These are phyloP conservation scores for Boeremia lycopersici DNA, from an alignment of 2,329 filamentous ascomycete genomes.

Conservation along the genomic window DNA sequence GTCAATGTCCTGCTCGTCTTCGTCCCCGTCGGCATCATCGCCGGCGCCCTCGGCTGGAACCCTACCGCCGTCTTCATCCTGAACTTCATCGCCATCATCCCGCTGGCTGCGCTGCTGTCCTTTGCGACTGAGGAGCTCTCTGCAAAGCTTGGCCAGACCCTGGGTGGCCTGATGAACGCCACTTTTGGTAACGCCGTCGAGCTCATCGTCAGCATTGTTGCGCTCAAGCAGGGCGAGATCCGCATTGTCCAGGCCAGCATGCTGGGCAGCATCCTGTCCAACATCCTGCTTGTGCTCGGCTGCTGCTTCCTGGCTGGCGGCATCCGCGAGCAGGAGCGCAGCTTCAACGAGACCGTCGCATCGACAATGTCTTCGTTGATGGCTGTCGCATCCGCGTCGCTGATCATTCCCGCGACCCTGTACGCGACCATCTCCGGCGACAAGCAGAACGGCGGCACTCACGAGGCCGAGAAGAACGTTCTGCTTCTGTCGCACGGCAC, in stretches of 20 bases:
- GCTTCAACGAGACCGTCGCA: conserved; percentile 76
- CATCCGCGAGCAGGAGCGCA: conserved; percentile 51
- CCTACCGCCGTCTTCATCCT: conserved; percentile 73
- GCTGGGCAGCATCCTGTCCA: conserved; percentile 94
- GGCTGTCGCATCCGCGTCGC: conserved; percentile 60
- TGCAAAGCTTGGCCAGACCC: conserved; percentile 71
- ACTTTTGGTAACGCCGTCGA: conserved; percentile 83
- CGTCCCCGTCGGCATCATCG: conserved; percentile 74
- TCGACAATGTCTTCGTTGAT: conserved; percentile 73
- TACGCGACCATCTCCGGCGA: conserved; percentile 55
- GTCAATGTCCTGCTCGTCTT: conserved; percentile 75
- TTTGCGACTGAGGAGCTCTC: conserved; percentile 82
- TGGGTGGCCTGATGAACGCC: conserved; percentile 76
- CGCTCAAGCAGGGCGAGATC: conserved; percentile 82
- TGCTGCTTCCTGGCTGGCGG: conserved; percentile 61
- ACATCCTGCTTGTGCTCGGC: conserved; percentile 76
- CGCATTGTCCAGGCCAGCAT: conserved; percentile 97
- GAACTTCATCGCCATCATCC: conserved; percentile 83
- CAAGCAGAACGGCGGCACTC: conserved; percentile 40
- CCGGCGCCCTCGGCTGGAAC: conserved; percentile 67
- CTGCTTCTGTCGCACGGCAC: conserved; percentile 60
- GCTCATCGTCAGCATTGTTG: conserved; percentile 88
- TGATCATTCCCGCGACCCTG: conserved; percentile 61
- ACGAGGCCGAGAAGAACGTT: conserved; percentile 53
- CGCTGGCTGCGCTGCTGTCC: conserved; percentile 73